Conservation (phyloP, 148 eudicot genomes). For the Arctostaphylos glauca region DNA sequence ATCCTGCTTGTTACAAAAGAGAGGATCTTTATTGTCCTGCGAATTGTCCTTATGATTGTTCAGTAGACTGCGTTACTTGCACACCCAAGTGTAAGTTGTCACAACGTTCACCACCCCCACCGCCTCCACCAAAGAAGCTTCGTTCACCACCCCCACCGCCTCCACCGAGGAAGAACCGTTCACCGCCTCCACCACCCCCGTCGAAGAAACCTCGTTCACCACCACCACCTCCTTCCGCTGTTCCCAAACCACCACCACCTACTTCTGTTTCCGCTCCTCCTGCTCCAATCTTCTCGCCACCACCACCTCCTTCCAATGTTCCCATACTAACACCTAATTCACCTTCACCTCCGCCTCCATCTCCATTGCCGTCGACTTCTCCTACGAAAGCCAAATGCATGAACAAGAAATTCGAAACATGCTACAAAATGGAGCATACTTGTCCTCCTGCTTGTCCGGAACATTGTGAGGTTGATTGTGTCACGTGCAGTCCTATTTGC, state of each 20-base stretch:
- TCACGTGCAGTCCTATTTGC: constrained; percentile 52
- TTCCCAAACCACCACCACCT: not conserved
- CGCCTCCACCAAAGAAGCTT: constrained; percentile 9
- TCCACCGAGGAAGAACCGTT: not conserved
- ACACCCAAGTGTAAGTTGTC: constrained; percentile 20
- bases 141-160: not conserved
- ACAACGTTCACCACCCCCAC: not conserved
- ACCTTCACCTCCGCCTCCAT: not conserved
- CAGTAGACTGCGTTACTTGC: constrained; percentile 24
- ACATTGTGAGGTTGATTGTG: constrained; percentile 51
- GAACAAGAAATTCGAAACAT: constrained; percentile 27
- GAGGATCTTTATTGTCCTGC: constrained; percentile 18
- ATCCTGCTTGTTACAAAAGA: not conserved
- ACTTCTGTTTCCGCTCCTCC: not conserved
- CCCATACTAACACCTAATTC: not conserved
- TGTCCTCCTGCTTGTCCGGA: constrained; percentile 45
- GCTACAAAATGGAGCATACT: constrained; percentile 32
- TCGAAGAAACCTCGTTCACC: not conserved
- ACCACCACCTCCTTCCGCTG: not conserved
- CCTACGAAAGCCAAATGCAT: constrained; percentile 43
- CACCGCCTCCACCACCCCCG: not conserved
- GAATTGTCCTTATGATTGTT: constrained; percentile 21
- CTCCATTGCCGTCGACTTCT: not conserved
- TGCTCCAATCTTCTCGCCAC: not conserved
- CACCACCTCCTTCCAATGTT: not conserved